Base-by-base conservation (phyloP, 495 filamentous ascomycete species). In the Hypomontagnella submonticulosa region DNA sequence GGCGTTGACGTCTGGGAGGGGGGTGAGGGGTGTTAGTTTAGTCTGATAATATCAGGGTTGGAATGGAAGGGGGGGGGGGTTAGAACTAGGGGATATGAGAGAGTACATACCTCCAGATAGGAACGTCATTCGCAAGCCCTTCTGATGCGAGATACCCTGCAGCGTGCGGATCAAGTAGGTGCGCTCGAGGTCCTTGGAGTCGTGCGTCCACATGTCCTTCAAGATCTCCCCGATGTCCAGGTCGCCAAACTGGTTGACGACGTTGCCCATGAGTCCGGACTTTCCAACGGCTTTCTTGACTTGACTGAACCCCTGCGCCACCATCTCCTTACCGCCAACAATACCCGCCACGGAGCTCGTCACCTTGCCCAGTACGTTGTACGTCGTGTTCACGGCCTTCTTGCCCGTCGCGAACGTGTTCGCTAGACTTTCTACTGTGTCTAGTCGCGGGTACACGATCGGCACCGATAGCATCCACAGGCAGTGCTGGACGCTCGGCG, bases 221-320 rank as follows among this genome's bases (percentile, higher is more conserved):
- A 99, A 77, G 74, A 97, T 96, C 76, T 99, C 95, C 51, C 93
- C 86, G 16, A 98, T 85, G 73, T 97, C 95, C 49, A 99, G 88
- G 50, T 99, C 95, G n/a, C 95, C 95, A 70, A 99, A 99, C 19
- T 96, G 92, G 76, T 92, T 97, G 23, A 99, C 80, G 44, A 97
- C 91, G 8, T 90, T 88, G 42, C 93, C 92, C 95, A 99, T 98
- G 23, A 99, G 80, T 0, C 95, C 95, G 4, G 85, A 87, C 76
- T 99, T 99, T 13, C 95, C 95, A 13, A 99, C 92, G 2, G 93
- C 96, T 73, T 92, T 92, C 80, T 99, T 99, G 58, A 98, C 92
- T 13, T 90, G 89, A 63, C 89, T 92, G 72, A 99, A 99, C 0
- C 96, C 95, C 4, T 90, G 91, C 27, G 89, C 87, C 3, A 99